Conservation (phyloP, 2,329 filamentous ascomycete genomes). For the Endocalyx cinctus region DNA sequence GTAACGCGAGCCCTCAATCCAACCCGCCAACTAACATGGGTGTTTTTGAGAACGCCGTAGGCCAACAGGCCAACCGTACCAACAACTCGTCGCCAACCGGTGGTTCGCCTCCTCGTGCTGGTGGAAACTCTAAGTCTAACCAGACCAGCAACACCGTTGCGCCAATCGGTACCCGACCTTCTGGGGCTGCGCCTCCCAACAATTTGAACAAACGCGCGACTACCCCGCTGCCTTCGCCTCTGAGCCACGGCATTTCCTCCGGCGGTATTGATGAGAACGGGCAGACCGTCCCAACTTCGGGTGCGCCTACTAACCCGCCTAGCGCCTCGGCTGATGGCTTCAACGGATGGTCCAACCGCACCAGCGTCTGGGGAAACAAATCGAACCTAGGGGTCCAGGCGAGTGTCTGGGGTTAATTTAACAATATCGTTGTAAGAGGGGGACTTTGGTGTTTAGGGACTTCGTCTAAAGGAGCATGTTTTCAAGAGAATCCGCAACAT, state of each 20-base stretch:
- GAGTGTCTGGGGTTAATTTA: conserved; percentile 80
- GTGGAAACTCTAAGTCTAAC: conserved; percentile 52
- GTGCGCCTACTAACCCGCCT: conserved; percentile 52
- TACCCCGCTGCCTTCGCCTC: conserved; percentile 85
- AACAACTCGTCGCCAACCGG: conserved; percentile 79
- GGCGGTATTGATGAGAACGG: conserved; percentile 45
- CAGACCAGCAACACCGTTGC: conserved; percentile 65
- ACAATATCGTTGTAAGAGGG: conserved; percentile 6
- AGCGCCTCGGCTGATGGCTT: conserved; percentile 40
- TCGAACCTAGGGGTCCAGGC: conserved; percentile 80
- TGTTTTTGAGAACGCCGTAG: conserved; percentile 52
- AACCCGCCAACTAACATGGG: conserved; percentile 56
- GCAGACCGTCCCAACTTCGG: conserved; percentile 35
- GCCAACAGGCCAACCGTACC: conserved; percentile 69
- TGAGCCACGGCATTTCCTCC: conserved; percentile 66
- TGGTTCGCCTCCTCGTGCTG: conserved; percentile 70
- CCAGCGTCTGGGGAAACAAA: conserved; percentile 80
- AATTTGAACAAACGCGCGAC: conserved; percentile 78
- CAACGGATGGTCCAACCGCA: conserved; percentile 73
- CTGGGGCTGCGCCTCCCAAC: conserved; percentile 46
- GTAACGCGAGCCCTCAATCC: conserved; percentile 77
- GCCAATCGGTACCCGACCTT: conserved; percentile 87
- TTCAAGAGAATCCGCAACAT: conserved; percentile 19
- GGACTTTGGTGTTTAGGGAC: conserved; percentile 4
- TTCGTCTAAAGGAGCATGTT: conserved; percentile 3